Evolutionary conservation across 306 rosid species (phyloP).

Genomic region (Medicago lupulina): DNA sequence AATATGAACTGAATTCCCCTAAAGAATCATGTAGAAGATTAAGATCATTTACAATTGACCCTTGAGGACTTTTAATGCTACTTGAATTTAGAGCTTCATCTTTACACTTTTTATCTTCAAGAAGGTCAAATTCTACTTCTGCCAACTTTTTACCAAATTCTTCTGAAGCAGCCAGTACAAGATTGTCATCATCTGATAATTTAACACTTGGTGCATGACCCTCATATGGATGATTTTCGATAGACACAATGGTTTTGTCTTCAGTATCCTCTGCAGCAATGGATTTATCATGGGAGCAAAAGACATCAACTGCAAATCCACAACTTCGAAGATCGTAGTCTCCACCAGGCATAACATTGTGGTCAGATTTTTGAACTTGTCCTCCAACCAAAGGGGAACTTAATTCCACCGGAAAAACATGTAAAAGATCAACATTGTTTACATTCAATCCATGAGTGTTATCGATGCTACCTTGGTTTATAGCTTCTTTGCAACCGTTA

Average conservation of each 20-base stretch:
- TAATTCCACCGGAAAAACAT: too few relatives aligned
- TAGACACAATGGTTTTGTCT: background rate
- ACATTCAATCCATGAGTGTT: background rate
- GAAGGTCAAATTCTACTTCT: background rate
- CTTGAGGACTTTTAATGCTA: background rate
- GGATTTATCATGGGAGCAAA: background rate
- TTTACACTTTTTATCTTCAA: slow-evolving; percentile 1
- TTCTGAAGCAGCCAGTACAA: too few relatives aligned
- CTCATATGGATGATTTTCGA: background rate
- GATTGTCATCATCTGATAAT: background rate
- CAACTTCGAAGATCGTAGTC: background rate
- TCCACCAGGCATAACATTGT: background rate
- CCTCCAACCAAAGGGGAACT: background rate
- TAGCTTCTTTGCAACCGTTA: background rate
- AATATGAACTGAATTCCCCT: too few relatives aligned
- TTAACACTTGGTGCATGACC: background rate
- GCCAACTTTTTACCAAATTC: too few relatives aligned
- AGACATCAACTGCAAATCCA: background rate
- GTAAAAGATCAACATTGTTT: background rate
- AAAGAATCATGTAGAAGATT: background rate
- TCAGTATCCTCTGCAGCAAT: background rate
- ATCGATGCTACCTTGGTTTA: background rate
- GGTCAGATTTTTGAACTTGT: background rate
- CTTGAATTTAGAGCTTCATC: slow-evolving; percentile 6
- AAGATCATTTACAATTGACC: background rate